Base-by-base conservation (phyloP, 805 yeast genomes). In the Monosporozyma yasuniensis region DNA sequence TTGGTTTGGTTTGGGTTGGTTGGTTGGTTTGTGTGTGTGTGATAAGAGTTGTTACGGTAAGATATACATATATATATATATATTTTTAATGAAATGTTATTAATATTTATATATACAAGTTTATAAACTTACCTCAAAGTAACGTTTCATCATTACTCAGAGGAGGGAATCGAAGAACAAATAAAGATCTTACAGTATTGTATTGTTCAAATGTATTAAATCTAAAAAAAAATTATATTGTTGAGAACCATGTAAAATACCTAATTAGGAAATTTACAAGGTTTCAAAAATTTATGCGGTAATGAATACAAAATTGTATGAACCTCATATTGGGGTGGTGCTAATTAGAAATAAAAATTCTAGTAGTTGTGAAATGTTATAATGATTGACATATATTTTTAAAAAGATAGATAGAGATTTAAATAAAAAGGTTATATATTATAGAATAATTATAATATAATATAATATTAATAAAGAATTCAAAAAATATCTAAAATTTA, bases 401-500 rank as follows among this genome's bases (percentile, higher is more conserved):
- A 39, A 39, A 39, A 39, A 39, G 42, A 39, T 39, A 39, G 42
- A 39, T 39, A 39, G 42, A 39, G 22, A 39, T 39, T 39, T 18
- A 39, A 39, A 18, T 18, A 18, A 39, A 39, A 39, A 39, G 28
- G 11, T 14, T 18, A n/a, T n/a, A n/a, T n/a, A n/a, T n/a, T 32
- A 32, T 12, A 32, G 35, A 32, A n/a, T n/a, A n/a, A n/a, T 21
- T 11, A 21, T 21, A 39, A 39, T 39, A 39, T 39, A 39, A 39
- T 39, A 21, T 18, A 39, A 27, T 7, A 8, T 21, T 39, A 35
- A 12, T 39, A 21, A 32, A 12, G 5, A n/a, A 32, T 28, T 28
- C 18, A 16, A 44, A 16, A 44, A 14, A 6, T 44, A 44, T 44
- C 35, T 34, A 46, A 60, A 32, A 53, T 68, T 84, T 88, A 89